A percentile compares a stretch with the other conserved stretches of the same genome.
These are phyloP conservation scores for Diplodia scrobiculata DNA, from an alignment of 2,329 filamentous ascomycete genomes.

Conservation along the genomic window DNA sequence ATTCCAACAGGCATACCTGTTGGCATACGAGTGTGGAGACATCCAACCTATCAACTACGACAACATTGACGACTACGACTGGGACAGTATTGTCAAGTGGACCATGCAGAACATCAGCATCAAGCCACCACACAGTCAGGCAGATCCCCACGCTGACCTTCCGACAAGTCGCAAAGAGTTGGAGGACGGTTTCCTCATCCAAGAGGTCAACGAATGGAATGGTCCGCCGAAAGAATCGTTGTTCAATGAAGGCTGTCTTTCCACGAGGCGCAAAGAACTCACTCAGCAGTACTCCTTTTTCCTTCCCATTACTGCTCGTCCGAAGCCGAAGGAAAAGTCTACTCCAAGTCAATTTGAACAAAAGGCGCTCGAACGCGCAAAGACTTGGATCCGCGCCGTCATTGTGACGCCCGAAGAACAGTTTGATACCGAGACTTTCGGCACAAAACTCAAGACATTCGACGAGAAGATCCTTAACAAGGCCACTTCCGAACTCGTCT, in stretches of 20 bases:
- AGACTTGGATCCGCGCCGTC: conserved; percentile 49
- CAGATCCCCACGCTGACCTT: conserved; percentile 25
- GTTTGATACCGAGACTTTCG: conserved; percentile 47
- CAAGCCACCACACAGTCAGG: conserved; percentile 16
- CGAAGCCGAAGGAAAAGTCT: neutral
- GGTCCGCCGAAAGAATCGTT: conserved; percentile 59
- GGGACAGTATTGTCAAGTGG: conserved; percentile 68
- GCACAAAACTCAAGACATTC: conserved; percentile 45
- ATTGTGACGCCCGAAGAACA: conserved; percentile 46
- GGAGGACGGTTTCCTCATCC: conserved; percentile 48
- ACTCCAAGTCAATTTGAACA: neutral
- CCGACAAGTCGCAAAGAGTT: conserved; percentile 45
- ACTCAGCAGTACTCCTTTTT: conserved; percentile 30
- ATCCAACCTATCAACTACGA: conserved; percentile 66
- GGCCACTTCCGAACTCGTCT: conserved; percentile 59
- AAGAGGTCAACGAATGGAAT: conserved; percentile 44
- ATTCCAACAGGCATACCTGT: conserved; percentile 67
- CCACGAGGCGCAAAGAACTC: conserved; percentile 47
- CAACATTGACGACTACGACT: conserved; percentile 66
- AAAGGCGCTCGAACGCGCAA: conserved; percentile 6
- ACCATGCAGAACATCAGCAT: conserved; percentile 52
- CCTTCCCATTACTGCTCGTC: conserved; percentile 36
- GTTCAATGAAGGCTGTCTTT: conserved; percentile 46
- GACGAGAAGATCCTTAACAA: conserved; percentile 44
- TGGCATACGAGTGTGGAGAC: conserved; percentile 65